These are phyloP conservation scores for Umbelopsis isabellina DNA, from an alignment of 192 early-diverging fungal species.

Conservation along the genomic window DNA sequence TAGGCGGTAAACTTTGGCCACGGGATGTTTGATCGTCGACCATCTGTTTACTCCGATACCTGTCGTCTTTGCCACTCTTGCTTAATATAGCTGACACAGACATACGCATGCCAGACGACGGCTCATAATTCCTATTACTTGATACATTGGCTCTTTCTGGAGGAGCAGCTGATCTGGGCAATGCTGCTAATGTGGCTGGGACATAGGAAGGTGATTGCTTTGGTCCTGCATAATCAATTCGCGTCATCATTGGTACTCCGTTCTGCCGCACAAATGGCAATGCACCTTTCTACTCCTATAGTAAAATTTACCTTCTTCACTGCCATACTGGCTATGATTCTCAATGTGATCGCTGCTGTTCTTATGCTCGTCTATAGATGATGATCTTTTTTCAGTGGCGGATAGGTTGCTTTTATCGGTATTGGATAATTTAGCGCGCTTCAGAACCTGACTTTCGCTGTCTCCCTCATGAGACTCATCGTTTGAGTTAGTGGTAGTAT, in stretches of 20 bases:
- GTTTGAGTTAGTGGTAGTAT: neutral
- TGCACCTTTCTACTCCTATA: neutral
- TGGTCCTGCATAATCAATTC: neutral
- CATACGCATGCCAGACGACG: slow-evolving; percentile 14
- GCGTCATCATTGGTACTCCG: slow-evolving; percentile 12
- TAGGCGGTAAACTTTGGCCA: slow-evolving; percentile 15
- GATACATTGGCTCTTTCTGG: neutral
- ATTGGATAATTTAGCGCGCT: slow-evolving; percentile 19
- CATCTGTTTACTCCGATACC: slow-evolving; percentile 3
- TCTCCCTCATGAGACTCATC: slow-evolving; percentile 7
- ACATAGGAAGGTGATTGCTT: neutral
- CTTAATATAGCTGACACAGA: slow-evolving; percentile 18
- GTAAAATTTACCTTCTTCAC: slow-evolving; percentile 14
- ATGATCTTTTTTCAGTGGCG: neutral
- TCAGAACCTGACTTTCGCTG: slow-evolving; percentile 8
- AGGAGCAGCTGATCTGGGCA: slow-evolving; percentile 1
- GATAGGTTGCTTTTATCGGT: neutral
- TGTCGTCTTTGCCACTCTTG: slow-evolving; percentile 15
- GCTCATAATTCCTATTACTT: slow-evolving; percentile 17
- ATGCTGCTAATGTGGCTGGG: slow-evolving; percentile 5
- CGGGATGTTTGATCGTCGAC: slow-evolving; percentile 16
- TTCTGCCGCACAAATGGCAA: neutral
- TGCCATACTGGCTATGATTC: neutral
- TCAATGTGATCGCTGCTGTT: neutral
- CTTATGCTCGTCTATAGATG: neutral